Evolutionary conservation across 208 protist genomes (phyloP).

Genomic region (Herpetomonas samuelpessoai): DNA sequence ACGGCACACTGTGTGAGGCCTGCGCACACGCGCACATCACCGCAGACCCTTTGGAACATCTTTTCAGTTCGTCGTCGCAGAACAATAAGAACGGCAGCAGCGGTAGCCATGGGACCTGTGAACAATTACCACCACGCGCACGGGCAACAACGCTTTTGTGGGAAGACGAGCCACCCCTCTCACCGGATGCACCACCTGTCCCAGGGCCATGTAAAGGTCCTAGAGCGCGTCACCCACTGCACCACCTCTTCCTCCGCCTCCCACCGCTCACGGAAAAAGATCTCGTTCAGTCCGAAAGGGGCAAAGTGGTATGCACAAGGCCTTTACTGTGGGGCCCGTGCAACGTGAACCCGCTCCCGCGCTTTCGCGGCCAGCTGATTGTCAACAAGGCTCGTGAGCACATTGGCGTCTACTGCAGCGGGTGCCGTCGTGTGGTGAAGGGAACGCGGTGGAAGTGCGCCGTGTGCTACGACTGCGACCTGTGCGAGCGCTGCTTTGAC

Average conservation of each 20-base stretch:
- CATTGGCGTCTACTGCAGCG: constrained; percentile 72
- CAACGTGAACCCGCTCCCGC: constrained; percentile 59
- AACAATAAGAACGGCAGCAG: too few species aligned
- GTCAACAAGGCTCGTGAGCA: constrained; percentile 39
- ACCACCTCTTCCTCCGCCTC: constrained; percentile 73
- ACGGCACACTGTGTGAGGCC: constrained; percentile 22
- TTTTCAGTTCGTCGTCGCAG: too few species aligned
- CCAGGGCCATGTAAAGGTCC: too few species aligned
- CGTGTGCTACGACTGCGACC: constrained; percentile 76
- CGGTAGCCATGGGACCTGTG: too few species aligned
- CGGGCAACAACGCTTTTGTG: too few species aligned
- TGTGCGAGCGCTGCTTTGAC: constrained; percentile 58
- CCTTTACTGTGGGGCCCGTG: constrained; percentile 76
- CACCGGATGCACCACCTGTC: too few species aligned
- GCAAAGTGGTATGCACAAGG: constrained; percentile 11
- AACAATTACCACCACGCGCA: too few species aligned
- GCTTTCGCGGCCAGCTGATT: constrained; percentile 38
- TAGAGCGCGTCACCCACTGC: constrained; percentile 44
- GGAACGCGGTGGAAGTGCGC: constrained; percentile 84
- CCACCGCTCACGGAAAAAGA: constrained; percentile 12
- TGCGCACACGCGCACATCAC: constrained; percentile 15
- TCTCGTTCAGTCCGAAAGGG: background rate
- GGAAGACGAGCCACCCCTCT: too few species aligned
- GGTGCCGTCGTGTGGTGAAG: constrained; percentile 46
- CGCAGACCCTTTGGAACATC: too few species aligned